Evolutionary conservation across 1,284 basidiomycete genomes (phyloP).

Genomic region (Rhodotorula glutinis): DNA sequence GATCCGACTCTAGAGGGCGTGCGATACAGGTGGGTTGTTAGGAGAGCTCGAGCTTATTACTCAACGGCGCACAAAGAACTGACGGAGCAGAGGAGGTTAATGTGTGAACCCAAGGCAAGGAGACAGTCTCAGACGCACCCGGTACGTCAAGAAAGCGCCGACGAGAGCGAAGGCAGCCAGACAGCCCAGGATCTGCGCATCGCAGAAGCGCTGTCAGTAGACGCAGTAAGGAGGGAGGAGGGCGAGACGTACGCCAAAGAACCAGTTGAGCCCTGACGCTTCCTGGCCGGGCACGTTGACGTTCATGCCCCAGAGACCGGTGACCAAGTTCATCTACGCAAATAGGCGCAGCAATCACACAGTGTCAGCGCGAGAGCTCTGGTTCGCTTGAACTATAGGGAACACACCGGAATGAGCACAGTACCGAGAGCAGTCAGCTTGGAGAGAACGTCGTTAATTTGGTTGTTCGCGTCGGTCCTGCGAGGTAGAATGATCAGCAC

Average conservation of each 20-base stretch:
- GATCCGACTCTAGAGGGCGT: too few species aligned
- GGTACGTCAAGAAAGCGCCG: constrained; percentile 41
- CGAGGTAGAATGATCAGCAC: neutral
- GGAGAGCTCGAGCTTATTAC: neutral
- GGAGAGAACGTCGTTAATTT: constrained; percentile 98
- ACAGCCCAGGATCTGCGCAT: constrained; percentile 38
- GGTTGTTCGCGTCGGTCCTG: constrained; percentile 93
- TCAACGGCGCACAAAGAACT: constrained; percentile 1
- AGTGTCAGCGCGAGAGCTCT: neutral
- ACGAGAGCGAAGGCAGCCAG: constrained; percentile 39
- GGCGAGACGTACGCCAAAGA: constrained; percentile 61
- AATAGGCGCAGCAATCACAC: too few species aligned
- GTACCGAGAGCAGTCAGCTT: constrained; percentile 98
- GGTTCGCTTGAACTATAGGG: neutral
- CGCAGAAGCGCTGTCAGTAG: neutral
- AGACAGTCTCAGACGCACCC: neutral
- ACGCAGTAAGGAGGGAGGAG: neutral
- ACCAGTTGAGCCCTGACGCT: constrained; percentile 60
- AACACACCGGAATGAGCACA: constrained; percentile 68
- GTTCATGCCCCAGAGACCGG: constrained; percentile 82
- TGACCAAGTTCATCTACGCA: constrained; percentile 84
- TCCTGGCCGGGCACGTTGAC: constrained; percentile 86
- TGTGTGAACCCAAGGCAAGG: neutral
- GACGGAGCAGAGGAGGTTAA: neutral
- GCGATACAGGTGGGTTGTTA: neutral